phyloP scores from a whole-genome alignment of 148 eudicot species.

The Silene latifolia region DNA sequence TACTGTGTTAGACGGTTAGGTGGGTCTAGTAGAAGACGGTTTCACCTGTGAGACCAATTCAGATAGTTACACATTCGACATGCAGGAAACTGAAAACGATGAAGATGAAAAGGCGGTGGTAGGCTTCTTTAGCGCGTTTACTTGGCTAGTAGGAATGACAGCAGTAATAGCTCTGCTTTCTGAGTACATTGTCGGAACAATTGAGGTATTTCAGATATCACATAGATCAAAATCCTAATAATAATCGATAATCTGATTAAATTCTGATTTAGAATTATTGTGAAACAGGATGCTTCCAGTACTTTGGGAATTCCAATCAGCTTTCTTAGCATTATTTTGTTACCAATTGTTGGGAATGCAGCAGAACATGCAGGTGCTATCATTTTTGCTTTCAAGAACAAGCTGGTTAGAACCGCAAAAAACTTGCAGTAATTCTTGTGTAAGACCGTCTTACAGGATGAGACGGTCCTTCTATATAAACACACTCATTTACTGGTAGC shows the following conservation, averaged over 20 bases:
- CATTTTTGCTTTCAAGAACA: conserved; percentile 73
- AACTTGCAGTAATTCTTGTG: too few relatives aligned
- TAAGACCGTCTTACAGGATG: too few relatives aligned
- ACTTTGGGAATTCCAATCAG: conserved; percentile 72
- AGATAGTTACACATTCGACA: neutral
- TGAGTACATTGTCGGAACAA: conserved; percentile 73
- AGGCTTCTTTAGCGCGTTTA: conserved; percentile 57
- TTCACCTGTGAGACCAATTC: neutral
- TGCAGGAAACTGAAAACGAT: conserved; percentile 29
- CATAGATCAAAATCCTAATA: too few relatives aligned
- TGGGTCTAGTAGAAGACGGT: neutral
- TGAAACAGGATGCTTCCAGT: conserved; percentile 56
- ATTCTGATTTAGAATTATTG: neutral
- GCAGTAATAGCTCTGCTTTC: conserved; percentile 53
- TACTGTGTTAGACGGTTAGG: too few relatives aligned
- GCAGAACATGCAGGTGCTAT: conserved; percentile 88
- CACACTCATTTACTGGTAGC: too few relatives aligned
- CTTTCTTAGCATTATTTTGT: conserved; percentile 65
- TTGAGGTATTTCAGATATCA: conserved; percentile 47
- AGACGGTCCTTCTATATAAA: too few relatives aligned
- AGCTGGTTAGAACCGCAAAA: conserved; percentile 40
- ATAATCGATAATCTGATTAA: too few relatives aligned
- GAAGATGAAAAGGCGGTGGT: conserved; percentile 52
- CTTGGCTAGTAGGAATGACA: conserved; percentile 65
- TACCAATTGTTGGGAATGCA: conserved; percentile 87